Evolutionary conservation across 2,329 filamentous ascomycete genomes (phyloP), one percentile per base, ranked within the genome.

Genomic region (Pseudopithomyces maydicus): DNA sequence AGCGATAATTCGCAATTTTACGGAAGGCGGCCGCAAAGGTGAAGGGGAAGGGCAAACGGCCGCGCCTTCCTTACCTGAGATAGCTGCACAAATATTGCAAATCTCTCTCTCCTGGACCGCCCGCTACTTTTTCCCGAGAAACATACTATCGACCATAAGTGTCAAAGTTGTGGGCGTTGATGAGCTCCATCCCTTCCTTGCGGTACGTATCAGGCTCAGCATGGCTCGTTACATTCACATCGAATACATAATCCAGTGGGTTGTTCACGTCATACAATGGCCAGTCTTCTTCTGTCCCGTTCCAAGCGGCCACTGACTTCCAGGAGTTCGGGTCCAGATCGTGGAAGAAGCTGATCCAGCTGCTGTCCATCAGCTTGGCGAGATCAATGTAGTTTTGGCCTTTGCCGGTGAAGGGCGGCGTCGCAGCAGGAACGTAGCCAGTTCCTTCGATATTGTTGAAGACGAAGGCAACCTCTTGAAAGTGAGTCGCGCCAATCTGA

Each of bases 401-500:
- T 62, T 75, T 77, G 61, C 70, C 72, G 23, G 62, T 53, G 46
- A 77, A 77, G 2, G 75, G 75, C 11, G 62, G 63, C 19, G 19
- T 36, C 5, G 51, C 33, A 6, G 67, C 64, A n/a, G 64, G 59
- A 20, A 68, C 66, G 43, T 72, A 76, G 3, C 51, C 41, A 57
- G 81, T 81, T 0, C 80, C 80, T 1, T 77, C 62, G 17, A 79
- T 79, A 63, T 82, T 82, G 63, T 79, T 66, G 65, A 82, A 82
- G 5, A 81, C 79, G 50, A 79, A 81, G 0, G 77, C 68, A 0
- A 81, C 77, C 65, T 82, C 80, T 59, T 80, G 78, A 68, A 87
- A 87, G 68, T 88, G 85, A 0, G 80, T 79, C 0, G 80, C 81
- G 0, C 81, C 82, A 1, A 74, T 67, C 1, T 74, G 70, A 11